These are phyloP conservation scores for Aegilops tauschii DNA, from an alignment of 176 grass and related monocot genomes.

Conservation along the genomic window DNA sequence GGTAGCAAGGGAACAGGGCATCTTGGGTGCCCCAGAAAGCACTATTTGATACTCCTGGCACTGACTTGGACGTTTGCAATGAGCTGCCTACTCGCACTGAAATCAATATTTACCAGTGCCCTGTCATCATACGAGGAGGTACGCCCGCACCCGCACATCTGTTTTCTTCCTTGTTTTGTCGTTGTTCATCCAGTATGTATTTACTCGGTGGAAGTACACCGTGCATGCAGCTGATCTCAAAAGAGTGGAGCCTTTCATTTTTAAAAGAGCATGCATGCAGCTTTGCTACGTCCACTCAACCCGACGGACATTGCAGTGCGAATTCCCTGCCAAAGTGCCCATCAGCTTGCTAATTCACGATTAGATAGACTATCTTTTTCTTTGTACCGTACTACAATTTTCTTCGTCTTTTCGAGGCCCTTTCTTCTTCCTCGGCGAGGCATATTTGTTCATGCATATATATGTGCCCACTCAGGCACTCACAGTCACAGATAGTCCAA, in stretches of 20 bases:
- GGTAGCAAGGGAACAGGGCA: neutral
- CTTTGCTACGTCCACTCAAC: slow-evolving; percentile 7
- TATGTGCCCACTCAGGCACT: neutral
- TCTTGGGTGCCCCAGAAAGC: slow-evolving; percentile 16
- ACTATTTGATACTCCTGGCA: slow-evolving; percentile 27
- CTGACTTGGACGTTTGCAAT: slow-evolving; percentile 33
- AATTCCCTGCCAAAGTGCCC: neutral
- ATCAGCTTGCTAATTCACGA: neutral
- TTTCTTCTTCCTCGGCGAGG: neutral
- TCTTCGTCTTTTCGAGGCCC: neutral
- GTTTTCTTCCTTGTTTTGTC: slow-evolving; percentile 38
- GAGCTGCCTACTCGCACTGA: neutral
- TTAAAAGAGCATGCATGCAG: neutral
- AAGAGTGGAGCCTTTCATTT: neutral
- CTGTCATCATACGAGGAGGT: neutral
- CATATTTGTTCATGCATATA: too few relatives aligned
- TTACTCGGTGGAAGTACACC: neutral
- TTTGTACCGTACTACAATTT: neutral
- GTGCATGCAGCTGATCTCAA: slow-evolving; percentile 15
- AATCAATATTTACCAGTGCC: slow-evolving; percentile 6
- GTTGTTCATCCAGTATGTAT: neutral
- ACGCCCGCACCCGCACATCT: slow-evolving; percentile 3
- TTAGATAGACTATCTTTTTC: neutral
- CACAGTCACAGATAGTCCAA: neutral
- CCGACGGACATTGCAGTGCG: neutral